phyloP scores from a whole-genome alignment of 2,329 filamentous ascomycete species.

The Aureobasidium sp. region DNA sequence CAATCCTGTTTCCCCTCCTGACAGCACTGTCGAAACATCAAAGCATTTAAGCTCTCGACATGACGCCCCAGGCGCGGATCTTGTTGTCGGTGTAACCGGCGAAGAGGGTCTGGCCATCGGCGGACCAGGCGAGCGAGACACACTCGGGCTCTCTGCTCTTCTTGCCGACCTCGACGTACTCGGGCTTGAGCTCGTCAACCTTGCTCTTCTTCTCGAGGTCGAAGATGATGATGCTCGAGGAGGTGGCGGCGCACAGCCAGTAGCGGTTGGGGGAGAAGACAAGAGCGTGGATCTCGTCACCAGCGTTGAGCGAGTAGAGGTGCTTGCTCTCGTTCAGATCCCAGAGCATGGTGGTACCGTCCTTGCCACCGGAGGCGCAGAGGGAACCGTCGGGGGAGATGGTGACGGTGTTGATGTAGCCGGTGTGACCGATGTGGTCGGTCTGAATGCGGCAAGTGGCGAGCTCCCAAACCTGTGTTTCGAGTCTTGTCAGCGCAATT shows the following conservation, averaged over 20 bases:
- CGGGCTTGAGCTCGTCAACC: slow-evolving; percentile 99
- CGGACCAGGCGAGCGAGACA: slow-evolving; percentile 92
- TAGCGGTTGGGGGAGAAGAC: slow-evolving; percentile 99
- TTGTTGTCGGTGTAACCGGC: slow-evolving; percentile 99
- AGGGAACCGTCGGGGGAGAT: slow-evolving; percentile 99
- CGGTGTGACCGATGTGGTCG: slow-evolving; percentile 99
- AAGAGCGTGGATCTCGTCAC: slow-evolving; percentile 99
- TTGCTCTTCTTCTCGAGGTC: slow-evolving; percentile 99
- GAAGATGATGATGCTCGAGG: slow-evolving; percentile 99
- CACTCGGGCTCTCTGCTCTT: slow-evolving; percentile 99
- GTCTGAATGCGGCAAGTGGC: slow-evolving; percentile 99
- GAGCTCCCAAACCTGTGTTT: slow-evolving; percentile 87
- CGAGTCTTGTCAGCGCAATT: slow-evolving; percentile 1
- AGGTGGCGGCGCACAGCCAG: slow-evolving; percentile 98
- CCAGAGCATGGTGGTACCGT: slow-evolving; percentile 99
- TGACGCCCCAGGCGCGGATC: slow-evolving; percentile 95
- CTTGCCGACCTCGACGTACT: slow-evolving; percentile 93
- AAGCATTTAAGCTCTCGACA: slow-evolving; percentile 59
- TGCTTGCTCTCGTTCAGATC: slow-evolving; percentile 99
- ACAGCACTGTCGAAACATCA: not conserved
- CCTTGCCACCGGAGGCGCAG: slow-evolving; percentile 98
- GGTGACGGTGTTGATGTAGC: slow-evolving; percentile 99
- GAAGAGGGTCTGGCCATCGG: slow-evolving; percentile 98
- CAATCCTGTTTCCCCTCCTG: not conserved
- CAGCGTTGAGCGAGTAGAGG: slow-evolving; percentile 98